phyloP scores from a whole-genome alignment of 2,329 filamentous ascomycete species.

The Ceratocystiopsis sp. region DNA sequence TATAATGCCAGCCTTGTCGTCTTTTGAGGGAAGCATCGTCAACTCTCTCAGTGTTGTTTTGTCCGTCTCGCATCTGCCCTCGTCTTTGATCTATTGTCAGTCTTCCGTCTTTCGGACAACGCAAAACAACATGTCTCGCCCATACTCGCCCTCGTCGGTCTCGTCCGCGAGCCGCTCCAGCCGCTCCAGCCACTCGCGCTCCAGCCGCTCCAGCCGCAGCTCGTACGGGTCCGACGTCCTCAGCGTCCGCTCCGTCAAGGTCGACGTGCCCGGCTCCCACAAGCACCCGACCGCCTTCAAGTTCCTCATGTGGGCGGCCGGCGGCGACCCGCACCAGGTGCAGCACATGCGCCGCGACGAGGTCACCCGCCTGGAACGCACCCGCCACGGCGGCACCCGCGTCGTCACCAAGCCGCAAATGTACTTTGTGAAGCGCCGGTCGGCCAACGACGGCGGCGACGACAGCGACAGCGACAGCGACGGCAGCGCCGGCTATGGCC shows the following conservation, averaged over 20 bases:
- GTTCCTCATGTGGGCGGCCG: constrained; percentile 4
- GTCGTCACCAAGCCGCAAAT: not conserved
- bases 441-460: not conserved
- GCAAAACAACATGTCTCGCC: not conserved
- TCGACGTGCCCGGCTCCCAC: constrained; percentile 1
- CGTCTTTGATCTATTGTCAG: not conserved
- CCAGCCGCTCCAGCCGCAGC: not conserved
- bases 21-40: no score
- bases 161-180: not conserved
- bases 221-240: not conserved
- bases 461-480: not conserved
- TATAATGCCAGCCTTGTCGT: no score
- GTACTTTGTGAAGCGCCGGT: constrained; percentile 1
- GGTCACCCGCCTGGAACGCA: not conserved
- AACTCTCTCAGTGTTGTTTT: no score
- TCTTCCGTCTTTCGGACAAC: not conserved
- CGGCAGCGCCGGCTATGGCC: not conserved
- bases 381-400: not conserved
- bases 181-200: not conserved
- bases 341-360: constrained; percentile 5
- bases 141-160: not conserved
- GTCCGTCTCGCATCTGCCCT: not conserved
- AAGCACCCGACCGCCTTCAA: not conserved
- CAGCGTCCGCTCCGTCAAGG: not conserved
- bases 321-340: constrained; percentile 1